Base-by-base conservation (phyloP, 805 yeast genomes). In the Saccharomycodes ludwigii region DNA sequence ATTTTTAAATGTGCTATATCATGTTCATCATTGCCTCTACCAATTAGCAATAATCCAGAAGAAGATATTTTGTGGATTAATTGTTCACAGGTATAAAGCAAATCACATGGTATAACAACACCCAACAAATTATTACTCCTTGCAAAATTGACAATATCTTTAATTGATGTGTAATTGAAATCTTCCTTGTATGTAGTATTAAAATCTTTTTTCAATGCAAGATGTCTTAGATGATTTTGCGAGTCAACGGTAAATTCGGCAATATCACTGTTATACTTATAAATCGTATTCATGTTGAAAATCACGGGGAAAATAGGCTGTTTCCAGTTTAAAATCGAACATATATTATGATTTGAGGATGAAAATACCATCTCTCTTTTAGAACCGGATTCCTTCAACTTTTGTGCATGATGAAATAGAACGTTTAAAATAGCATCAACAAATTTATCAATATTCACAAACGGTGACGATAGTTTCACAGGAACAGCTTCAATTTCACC, bases 301-400 rank as follows among this genome's bases (percentile, higher is more conserved):
- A 91, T 75, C 1, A 91, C 97, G 0, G 98, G 96, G 57, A 79
- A 91, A 52, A 88, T 88, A 10, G 98, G 97, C 57, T 91, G 98
- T 56, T 91, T 91, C 98, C 98, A 91, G 56, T 91, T 91, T 44
- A 91, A 59, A 28, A 84, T 80, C 8, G 94, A 83, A 56, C 97
- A 91, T n/a, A 85, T 83, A 28, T 75, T 71, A 21, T 95, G 80
- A 54, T 85, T 84, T 34, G 80, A 71, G 1, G 95, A 83, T 9
- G 94, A 73, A 54, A 91, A 82, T 7, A 88, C 75, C 26, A 91
- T 59, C 1, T 93, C 74, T 37, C 94, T 63, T 14, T 70, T 53
- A 16, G 53, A 47, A 13, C 54, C 50, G 22, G 52, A 43, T 44
- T 63, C 48, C 34, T 74, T 57, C 7, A 55, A 45, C 3, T 50